Conservation (phyloP, 129 eudicot genomes). For the Chrysanthemum seticuspe region DNA sequence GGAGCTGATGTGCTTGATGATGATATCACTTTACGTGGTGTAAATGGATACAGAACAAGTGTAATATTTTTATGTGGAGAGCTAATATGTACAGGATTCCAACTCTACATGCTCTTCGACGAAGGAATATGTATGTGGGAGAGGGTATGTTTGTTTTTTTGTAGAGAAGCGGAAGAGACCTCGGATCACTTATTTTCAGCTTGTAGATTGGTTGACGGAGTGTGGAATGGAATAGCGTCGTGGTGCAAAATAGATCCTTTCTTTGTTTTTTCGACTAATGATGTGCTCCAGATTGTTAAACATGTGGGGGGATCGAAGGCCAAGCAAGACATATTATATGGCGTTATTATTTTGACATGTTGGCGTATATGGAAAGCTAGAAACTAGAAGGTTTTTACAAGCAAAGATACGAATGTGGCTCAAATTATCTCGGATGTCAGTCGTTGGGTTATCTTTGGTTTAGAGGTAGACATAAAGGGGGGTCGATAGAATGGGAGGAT, state of each 20-base stretch:
- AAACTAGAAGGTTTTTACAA: background rate
- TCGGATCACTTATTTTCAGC: background rate
- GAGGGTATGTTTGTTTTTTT: background rate
- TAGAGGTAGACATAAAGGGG: background rate
- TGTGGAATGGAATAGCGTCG: background rate
- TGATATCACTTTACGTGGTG: background rate
- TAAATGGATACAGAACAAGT: too few relatives aligned
- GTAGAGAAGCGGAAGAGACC: background rate
- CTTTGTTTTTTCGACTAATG: background rate
- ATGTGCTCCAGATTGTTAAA: background rate
- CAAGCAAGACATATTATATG: background rate
- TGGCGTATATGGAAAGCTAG: background rate
- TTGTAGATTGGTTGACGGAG: background rate
- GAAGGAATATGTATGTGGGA: background rate
- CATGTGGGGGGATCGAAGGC: background rate
- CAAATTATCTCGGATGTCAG: background rate
- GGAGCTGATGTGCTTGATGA: background rate
- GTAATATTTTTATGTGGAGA: too few relatives aligned
- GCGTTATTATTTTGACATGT: background rate
- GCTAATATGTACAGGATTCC: too few relatives aligned
- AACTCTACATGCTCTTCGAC: background rate
- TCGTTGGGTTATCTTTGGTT: background rate
- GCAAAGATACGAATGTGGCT: background rate
- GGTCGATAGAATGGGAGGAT: too few relatives aligned
- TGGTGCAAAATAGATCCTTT: background rate